Percentiles rank a stretch among this genome's conserved stretches.
Evolutionary conservation across 306 rosid genomes (phyloP).

Genomic region (Cicer bijugum): DNA sequence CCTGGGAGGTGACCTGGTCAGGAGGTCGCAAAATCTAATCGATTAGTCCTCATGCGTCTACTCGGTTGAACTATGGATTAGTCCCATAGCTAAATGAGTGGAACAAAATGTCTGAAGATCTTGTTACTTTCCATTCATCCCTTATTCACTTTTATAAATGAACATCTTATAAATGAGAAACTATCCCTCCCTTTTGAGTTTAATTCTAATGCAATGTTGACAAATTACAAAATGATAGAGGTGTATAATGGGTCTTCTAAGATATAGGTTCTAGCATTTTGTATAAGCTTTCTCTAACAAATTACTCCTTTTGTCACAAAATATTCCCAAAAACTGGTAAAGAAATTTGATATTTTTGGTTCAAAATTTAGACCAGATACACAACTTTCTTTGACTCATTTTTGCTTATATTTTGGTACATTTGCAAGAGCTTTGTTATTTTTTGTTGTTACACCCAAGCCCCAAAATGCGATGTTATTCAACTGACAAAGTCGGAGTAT

Average conservation of each 20-base stretch:
- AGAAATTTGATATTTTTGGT: too few species aligned
- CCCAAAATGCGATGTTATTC: not conserved
- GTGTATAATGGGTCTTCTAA: slow-evolving; percentile 1
- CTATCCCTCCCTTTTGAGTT: not conserved
- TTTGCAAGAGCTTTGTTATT: slow-evolving; percentile 22
- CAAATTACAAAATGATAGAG: slow-evolving; percentile 8
- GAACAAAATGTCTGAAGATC: not conserved
- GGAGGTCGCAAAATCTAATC: not conserved
- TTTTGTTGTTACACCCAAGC: not conserved
- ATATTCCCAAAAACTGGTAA: too few species aligned
- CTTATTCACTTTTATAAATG: not conserved
- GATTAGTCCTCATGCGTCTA: not conserved
- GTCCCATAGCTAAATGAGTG: not conserved
- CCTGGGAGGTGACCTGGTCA: not conserved
- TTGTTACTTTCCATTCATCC: not conserved
- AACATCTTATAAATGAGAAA: not conserved
- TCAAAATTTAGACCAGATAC: too few species aligned
- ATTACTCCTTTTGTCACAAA: not conserved
- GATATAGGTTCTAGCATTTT: slow-evolving; percentile 7
- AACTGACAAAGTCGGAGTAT: slow-evolving; percentile 3
- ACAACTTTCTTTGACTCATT: too few species aligned
- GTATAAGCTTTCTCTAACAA: not conserved
- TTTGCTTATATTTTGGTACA: too few species aligned
- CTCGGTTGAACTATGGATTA: not conserved
- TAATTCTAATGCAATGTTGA: not conserved